A percentile compares a stretch with the other conserved stretches of the same genome.
Evolutionary conservation across 345 rosid species (phyloP).

Genomic region (Hypericum perforatum): DNA sequence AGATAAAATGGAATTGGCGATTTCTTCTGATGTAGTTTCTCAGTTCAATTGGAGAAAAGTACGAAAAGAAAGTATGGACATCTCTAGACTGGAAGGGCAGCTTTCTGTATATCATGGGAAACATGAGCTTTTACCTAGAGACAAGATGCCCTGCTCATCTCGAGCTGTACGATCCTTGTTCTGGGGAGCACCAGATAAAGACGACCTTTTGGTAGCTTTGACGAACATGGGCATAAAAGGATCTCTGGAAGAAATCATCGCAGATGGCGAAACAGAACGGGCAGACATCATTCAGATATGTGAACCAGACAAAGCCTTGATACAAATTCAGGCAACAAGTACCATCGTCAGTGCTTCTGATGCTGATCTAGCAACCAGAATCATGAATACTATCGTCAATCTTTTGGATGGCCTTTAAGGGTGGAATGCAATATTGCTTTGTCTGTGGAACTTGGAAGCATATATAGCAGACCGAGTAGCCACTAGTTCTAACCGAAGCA

Average conservation of each 20-base stretch:
- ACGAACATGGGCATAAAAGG: conserved; percentile 44
- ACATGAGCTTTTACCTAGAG: conserved; percentile 27
- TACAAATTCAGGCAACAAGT: conserved; percentile 31
- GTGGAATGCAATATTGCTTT: no score
- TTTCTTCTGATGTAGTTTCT: conserved; percentile 44
- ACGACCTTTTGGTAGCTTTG: conserved; percentile 34
- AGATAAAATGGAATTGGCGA: conserved; percentile 32
- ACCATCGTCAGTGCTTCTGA: conserved; percentile 37
- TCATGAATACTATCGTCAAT: conserved; percentile 33
- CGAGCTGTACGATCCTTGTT: no score
- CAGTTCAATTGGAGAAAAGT: conserved; percentile 37
- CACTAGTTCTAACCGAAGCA: no score
- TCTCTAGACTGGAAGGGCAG: conserved; percentile 57
- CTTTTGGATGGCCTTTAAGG: conserved; percentile 38
- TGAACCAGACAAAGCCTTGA: conserved; percentile 35
- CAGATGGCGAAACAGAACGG: conserved; percentile 21
- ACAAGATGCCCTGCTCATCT: conserved; percentile 8
- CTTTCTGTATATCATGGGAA: conserved; percentile 39
- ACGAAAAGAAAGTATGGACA: conserved; percentile 24
- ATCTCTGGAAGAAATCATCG: conserved; percentile 23
- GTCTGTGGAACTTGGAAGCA: no score
- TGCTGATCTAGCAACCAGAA: conserved; percentile 32
- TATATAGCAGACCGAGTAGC: no score
- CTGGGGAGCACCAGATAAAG: conserved; percentile 46
- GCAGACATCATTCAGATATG: conserved; percentile 20